Base-by-base conservation (phyloP, 1,284 basidiomycete species). In the Cryptococcus floricola region DNA sequence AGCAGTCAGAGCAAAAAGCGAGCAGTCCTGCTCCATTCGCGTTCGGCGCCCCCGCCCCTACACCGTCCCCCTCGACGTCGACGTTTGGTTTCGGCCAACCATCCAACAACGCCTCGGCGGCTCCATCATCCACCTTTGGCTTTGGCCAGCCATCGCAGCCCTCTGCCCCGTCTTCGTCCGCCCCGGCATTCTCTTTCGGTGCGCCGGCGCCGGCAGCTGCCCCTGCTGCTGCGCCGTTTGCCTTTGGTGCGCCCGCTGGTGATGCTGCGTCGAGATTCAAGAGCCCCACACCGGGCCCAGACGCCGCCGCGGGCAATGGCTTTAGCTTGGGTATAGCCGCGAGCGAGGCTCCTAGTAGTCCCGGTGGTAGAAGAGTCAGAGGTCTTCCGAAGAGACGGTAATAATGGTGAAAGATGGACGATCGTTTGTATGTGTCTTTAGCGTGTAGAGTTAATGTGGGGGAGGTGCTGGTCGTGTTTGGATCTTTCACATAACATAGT, bases 281-380 rank as follows among this genome's bases (percentile, higher is more conserved):
- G 38, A 61, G 60, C 54, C 60, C 60, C 12, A 54, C 56, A 7
- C 57, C 57, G 1, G 54, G 37, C n/a, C 50, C 44, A 14, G 52
- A 44, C 14, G 47, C 28, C 14, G 57, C 28, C 31, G 55, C n/a
- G 10, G 58, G 58, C 7, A 34, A 34, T 34, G 60, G 61, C 6
- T 62, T 62, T 43, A 62, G 61, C 47, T 45, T 62, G 39, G 61
- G 61, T 16, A 45, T 52, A 28, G 54, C 43, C 41, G 25, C 50
- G 13, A 43, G 39, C 23, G 39, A 41, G 23, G 14, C 53, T 4
- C 54, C 61, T 27, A 55, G 52, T 16, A 62, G 60, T 53, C 60
- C 60, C n/a, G 57, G 55, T 37, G 58, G 57, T 6, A 56, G 61
- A 37, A 52, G 52, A 42, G 51, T 62, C 7, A 59, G 57, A 47